phyloP scores from a whole-genome alignment of 768 basidiomycete species.

The Antrodiella citrinella region DNA sequence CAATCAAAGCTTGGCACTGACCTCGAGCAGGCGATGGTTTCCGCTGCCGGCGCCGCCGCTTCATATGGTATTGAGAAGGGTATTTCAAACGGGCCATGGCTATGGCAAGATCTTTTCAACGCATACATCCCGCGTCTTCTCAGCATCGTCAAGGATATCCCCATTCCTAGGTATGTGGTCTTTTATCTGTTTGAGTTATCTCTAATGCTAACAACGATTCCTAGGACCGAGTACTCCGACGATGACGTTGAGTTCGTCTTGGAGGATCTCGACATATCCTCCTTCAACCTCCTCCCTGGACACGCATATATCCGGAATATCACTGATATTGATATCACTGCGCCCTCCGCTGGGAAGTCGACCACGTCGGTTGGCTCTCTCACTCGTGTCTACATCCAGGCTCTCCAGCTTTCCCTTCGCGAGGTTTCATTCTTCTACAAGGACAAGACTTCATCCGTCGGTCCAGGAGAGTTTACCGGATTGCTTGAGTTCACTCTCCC shows the following conservation, averaged over 20 bases:
- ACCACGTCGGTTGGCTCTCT: conserved; percentile 51
- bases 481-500: conserved; percentile 56
- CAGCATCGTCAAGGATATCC: conserved; percentile 46
- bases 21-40: conserved; percentile 36
- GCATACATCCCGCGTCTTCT: conserved; percentile 63
- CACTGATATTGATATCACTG: conserved; percentile 50
- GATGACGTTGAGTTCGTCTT: conserved; percentile 63
- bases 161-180: conserved; percentile 53
- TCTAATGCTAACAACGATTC: too few relatives aligned
- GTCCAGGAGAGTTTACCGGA: conserved; percentile 53
- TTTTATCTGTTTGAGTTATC: too few relatives aligned
- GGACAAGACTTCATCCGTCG: conserved; percentile 46
- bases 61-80: conserved; percentile 49
- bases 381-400: conserved; percentile 59
- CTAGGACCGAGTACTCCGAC: conserved; percentile 69
- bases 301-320: conserved; percentile 68
- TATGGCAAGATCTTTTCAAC: conserved; percentile 77
- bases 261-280: conserved; percentile 65
- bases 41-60: conserved; percentile 33
- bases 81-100: conserved; percentile 56
- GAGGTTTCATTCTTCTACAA: conserved; percentile 72
- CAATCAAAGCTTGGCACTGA: conserved; percentile 41
- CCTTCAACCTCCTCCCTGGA: conserved; percentile 57
- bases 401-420: conserved; percentile 51
- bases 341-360: conserved; percentile 27